These are phyloP conservation scores for Lasiosphaeris hirsuta DNA, from an alignment of 495 filamentous ascomycete species.

Conservation along the genomic window DNA sequence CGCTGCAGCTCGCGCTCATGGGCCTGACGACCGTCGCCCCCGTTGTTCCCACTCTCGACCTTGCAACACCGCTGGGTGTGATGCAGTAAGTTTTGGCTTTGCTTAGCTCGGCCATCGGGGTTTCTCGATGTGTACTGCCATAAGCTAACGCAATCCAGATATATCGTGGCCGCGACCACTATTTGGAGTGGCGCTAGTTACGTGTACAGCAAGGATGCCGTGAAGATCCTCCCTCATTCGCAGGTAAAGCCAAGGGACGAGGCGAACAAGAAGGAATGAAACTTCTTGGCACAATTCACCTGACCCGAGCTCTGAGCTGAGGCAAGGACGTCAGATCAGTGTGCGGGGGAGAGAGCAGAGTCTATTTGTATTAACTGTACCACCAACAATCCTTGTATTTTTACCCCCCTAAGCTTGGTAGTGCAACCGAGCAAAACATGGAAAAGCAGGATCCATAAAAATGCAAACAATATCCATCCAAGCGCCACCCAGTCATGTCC, in stretches of 20 bases:
- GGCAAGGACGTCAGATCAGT: too few species aligned
- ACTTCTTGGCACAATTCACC: neutral
- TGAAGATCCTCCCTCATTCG: constrained; percentile 59
- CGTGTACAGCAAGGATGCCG: constrained; percentile 74
- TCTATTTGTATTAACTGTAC: too few species aligned
- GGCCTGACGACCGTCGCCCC: constrained; percentile 73
- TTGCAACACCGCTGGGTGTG: constrained; percentile 54
- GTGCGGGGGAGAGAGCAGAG: too few species aligned
- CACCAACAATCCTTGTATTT: too few species aligned
- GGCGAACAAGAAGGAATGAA: constrained; percentile 26
- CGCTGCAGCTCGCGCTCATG: constrained; percentile 73
- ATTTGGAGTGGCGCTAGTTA: constrained; percentile 84
- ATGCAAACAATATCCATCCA: too few species aligned
- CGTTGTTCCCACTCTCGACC: constrained; percentile 53
- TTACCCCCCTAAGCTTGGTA: too few species aligned
- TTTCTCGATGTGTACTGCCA: neutral
- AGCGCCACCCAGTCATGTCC: too few species aligned
- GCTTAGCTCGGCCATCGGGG: neutral
- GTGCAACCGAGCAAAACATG: too few species aligned
- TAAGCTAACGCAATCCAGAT: constrained; percentile 39
- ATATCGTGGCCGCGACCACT: constrained; percentile 76
- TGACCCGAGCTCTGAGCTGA: too few species aligned
- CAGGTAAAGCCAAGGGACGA: constrained; percentile 12
- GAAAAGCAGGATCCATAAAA: too few species aligned
- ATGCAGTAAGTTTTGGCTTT: constrained; percentile 62